Evolutionary conservation across 2,329 filamentous ascomycete genomes (phyloP).

Genomic region (Chaetoscypha palmicola): DNA sequence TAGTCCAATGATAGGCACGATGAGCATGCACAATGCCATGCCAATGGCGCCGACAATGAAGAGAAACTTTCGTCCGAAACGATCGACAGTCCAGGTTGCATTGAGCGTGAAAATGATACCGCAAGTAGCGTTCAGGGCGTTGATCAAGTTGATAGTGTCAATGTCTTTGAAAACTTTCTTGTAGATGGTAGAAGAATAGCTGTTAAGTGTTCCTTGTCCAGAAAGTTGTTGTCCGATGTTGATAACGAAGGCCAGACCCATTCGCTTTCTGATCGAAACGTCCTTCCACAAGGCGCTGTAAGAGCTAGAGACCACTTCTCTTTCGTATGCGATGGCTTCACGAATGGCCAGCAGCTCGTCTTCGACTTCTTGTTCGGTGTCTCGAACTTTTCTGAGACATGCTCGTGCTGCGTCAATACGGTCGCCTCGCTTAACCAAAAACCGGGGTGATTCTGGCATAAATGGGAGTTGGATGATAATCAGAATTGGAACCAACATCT

Average conservation of each 20-base stretch:
- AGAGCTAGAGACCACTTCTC: slow-evolving; percentile 56
- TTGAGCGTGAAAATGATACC: slow-evolving; percentile 68
- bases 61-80: slow-evolving; percentile 63
- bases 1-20: slow-evolving; percentile 51
- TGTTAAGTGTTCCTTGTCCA: slow-evolving; percentile 66
- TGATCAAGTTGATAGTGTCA: slow-evolving; percentile 62
- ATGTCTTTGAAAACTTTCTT: slow-evolving; percentile 57
- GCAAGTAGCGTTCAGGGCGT: slow-evolving; percentile 66
- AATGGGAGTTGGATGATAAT: slow-evolving; percentile 57
- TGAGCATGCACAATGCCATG: slow-evolving; percentile 65
- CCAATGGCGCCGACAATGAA: slow-evolving; percentile 62
- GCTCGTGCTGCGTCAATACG: slow-evolving; percentile 52
- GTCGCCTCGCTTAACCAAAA: slow-evolving; percentile 56
- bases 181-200: slow-evolving; percentile 68
- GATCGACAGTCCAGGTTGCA: slow-evolving; percentile 65
- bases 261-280: slow-evolving; percentile 58
- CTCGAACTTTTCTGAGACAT: slow-evolving; percentile 52
- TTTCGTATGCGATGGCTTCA: slow-evolving; percentile 65
- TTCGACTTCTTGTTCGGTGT: slow-evolving; percentile 60
- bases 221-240: slow-evolving; percentile 68
- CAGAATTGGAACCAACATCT: slow-evolving; percentile 57
- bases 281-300: slow-evolving; percentile 66
- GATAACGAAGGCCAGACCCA: slow-evolving; percentile 57
- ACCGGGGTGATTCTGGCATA: slow-evolving; percentile 62
- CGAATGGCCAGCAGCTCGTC: slow-evolving; percentile 58